Conservation (phyloP, 2,329 filamentous ascomycete species). For the Madurella mycetomatis region DNA sequence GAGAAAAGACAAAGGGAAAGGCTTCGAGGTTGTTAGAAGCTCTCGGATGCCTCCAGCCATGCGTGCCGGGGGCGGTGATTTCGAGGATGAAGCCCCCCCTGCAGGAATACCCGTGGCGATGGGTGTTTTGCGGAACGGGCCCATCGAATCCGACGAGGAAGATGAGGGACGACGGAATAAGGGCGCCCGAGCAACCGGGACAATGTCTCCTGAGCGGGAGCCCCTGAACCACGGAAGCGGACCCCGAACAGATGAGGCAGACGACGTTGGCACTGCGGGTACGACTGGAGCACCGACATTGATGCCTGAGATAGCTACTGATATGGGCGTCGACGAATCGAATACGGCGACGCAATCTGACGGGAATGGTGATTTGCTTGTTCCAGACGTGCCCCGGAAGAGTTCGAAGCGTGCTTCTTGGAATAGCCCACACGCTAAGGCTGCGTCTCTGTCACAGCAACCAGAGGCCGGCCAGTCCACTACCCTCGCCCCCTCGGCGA, state of each 20-base stretch:
- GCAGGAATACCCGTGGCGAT: slow-evolving; percentile 63
- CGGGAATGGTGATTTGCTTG: slow-evolving; percentile 4
- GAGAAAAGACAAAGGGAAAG: slow-evolving; percentile 90
- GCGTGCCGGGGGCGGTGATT: slow-evolving; percentile 50
- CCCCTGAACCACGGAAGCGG: slow-evolving; percentile 45
- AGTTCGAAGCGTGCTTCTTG: slow-evolving; percentile 62
- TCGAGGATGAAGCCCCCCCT: slow-evolving; percentile 62
- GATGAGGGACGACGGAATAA: slow-evolving; percentile 38
- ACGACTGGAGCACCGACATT: slow-evolving; percentile 50
- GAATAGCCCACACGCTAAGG: slow-evolving; percentile 33
- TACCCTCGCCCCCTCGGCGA: slow-evolving; percentile 24
- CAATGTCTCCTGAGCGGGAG: slow-evolving; percentile 33
- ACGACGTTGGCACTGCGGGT: slow-evolving; percentile 37
- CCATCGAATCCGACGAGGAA: slow-evolving; percentile 61
- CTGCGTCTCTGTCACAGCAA: slow-evolving; percentile 13
- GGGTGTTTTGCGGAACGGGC: slow-evolving; percentile 54
- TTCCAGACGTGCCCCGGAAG: slow-evolving; percentile 63
- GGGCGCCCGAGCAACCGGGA: slow-evolving; percentile 29
- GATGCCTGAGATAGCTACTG: slow-evolving; percentile 57
- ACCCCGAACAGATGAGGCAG: slow-evolving; percentile 42
- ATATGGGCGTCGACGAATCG: slow-evolving; percentile 49
- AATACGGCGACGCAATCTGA: neutral
- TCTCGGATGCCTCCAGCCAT: slow-evolving; percentile 78
- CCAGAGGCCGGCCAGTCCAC: slow-evolving; percentile 4
- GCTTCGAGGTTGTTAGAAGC: slow-evolving; percentile 93